Evolutionary conservation across 495 filamentous ascomycete species (phyloP).

Genomic region (Penicillium crystallinum): DNA sequence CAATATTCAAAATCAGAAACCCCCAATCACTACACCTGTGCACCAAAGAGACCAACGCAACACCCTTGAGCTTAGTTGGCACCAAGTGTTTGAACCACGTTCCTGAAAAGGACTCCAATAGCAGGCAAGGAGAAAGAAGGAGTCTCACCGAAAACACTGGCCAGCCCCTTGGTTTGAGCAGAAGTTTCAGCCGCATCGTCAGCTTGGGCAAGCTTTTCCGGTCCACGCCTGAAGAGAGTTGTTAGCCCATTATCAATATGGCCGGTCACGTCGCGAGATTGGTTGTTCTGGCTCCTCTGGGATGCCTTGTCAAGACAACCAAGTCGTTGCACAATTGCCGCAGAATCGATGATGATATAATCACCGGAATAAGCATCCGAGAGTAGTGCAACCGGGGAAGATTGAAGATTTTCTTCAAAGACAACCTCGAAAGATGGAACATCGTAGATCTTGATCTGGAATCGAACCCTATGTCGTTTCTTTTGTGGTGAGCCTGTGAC

Average conservation of each 20-base stretch:
- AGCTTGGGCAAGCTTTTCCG: conserved; percentile 22
- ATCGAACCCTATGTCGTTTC: conserved; percentile 22
- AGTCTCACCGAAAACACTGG: conserved; percentile 66
- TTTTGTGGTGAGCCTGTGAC: conserved; percentile 13
- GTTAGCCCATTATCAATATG: conserved; percentile 44
- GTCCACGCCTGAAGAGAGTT: conserved; percentile 43
- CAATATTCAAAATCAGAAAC: conserved; percentile 10
- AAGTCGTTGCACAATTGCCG: conserved; percentile 43
- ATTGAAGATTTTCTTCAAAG: conserved; percentile 23
- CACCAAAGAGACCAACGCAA: background rate
- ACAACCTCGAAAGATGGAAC: conserved; percentile 29
- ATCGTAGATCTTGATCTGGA: conserved; percentile 33
- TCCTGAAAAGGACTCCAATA: conserved; percentile 71
- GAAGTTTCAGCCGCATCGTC: conserved; percentile 45
- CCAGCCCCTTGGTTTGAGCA: conserved; percentile 59
- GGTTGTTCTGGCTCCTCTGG: conserved; percentile 40
- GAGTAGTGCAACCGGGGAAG: conserved; percentile 32
- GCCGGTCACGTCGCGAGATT: conserved; percentile 35
- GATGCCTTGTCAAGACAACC: conserved; percentile 51
- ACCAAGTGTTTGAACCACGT: conserved; percentile 49
- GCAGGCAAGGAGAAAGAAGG: conserved; percentile 73
- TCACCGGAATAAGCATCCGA: conserved; percentile 47
- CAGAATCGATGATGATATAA: conserved; percentile 49
- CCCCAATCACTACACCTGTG: background rate
- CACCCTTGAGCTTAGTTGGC: conserved; percentile 10